These are phyloP conservation scores for Exserohilum turcica DNA, from an alignment of 2,329 filamentous ascomycete species.

Conservation along the genomic window DNA sequence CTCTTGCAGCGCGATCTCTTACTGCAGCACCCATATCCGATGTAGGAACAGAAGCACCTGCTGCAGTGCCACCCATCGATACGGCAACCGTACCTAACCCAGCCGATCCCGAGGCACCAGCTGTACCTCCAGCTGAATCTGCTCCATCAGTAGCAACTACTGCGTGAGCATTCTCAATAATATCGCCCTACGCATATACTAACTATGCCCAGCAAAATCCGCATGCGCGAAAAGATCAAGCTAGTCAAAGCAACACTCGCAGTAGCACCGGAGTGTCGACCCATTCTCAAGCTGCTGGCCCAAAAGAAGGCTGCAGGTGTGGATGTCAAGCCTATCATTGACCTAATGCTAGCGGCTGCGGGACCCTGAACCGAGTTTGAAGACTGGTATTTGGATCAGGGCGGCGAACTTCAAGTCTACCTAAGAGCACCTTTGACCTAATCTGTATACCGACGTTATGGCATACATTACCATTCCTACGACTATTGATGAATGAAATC, in stretches of 20 bases:
- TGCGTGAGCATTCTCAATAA: neutral
- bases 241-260: slow-evolving; percentile 6
- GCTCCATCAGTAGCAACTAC: slow-evolving; percentile 8
- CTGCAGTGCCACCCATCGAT: neutral
- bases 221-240: slow-evolving; percentile 16
- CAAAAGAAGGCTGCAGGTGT: slow-evolving; percentile 32
- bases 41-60: neutral
- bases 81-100: neutral
- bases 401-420: slow-evolving; percentile 8
- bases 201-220: slow-evolving; percentile 1
- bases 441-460: neutral
- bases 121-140: slow-evolving; percentile 7
- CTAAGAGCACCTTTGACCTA: neutral
- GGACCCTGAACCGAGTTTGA: slow-evolving; percentile 11
- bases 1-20: neutral
- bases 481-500: neutral
- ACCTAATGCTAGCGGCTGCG: slow-evolving; percentile 11
- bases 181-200: neutral
- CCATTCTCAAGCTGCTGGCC: slow-evolving; percentile 22
- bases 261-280: slow-evolving; percentile 15
- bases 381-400: slow-evolving; percentile 5
- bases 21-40: neutral
- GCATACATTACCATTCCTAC: neutral
- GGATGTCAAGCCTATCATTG: slow-evolving; percentile 27
- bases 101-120: neutral